A percentile compares a stretch with the other conserved stretches of the same genome.
These are phyloP conservation scores for Curvularia sp. DNA, from an alignment of 2,329 filamentous ascomycete species.

Conservation along the genomic window DNA sequence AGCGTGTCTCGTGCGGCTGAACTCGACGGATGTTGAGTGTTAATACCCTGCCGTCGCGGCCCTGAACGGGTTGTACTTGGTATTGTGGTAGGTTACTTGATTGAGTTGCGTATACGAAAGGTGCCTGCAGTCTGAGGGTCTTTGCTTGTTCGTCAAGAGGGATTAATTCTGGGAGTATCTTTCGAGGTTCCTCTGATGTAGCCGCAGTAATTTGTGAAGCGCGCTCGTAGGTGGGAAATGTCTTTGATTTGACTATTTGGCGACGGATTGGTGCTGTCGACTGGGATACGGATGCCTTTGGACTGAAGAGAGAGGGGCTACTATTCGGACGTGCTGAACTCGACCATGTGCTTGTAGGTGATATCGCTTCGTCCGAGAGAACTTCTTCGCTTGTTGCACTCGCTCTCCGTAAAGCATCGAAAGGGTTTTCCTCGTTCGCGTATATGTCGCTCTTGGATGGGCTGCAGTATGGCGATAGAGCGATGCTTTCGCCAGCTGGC, in stretches of 20 bases:
- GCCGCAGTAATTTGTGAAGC: not conserved
- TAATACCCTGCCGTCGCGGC: slow-evolving; percentile 13
- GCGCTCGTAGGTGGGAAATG: slow-evolving; percentile 2
- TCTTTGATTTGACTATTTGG: slow-evolving; percentile 1
- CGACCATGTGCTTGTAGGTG: slow-evolving; percentile 12
- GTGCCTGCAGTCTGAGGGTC: slow-evolving; percentile 23
- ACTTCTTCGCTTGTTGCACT: not conserved
- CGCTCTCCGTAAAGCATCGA: not conserved
- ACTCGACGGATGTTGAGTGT: slow-evolving; percentile 31
- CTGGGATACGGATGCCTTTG: not conserved
- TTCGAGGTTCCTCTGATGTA: not conserved
- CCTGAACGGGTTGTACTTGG: slow-evolving; percentile 29
- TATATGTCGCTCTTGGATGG: not conserved
- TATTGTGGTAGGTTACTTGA: slow-evolving; percentile 30
- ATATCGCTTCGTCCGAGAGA: slow-evolving; percentile 2
- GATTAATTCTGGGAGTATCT: slow-evolving; percentile 23
- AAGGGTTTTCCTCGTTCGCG: slow-evolving; percentile 2
- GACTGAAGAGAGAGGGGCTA: slow-evolving; percentile 6
- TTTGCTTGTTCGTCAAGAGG: slow-evolving; percentile 23
- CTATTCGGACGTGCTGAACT: slow-evolving; percentile 5
- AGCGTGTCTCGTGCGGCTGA: slow-evolving; percentile 24
- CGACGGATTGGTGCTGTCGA: not conserved
- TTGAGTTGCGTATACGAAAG: slow-evolving; percentile 30
- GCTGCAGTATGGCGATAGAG: not conserved
- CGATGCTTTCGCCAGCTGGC: not conserved